Conservation (phyloP, 495 filamentous ascomycete genomes). For the Xylaria sp. region DNA sequence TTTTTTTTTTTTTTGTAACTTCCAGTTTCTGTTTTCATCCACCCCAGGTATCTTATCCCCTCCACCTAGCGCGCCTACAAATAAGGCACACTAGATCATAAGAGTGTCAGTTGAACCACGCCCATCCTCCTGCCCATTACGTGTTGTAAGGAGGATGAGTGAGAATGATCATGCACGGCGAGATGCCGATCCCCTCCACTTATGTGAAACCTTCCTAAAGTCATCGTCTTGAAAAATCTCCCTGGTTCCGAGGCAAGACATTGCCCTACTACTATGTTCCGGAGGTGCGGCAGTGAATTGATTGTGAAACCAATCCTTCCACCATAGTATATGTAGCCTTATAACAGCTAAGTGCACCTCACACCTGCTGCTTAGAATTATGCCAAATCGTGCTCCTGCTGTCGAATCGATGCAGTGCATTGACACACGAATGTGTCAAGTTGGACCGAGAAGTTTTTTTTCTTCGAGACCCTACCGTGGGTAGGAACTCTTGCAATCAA, state of each 20-base stretch:
- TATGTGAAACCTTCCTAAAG: neutral
- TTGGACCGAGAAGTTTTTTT: constrained; percentile 18
- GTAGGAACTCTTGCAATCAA: constrained; percentile 19
- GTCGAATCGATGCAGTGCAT: constrained; percentile 43
- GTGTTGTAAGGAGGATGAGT: neutral
- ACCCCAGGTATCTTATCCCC: neutral
- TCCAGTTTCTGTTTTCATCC: constrained; percentile 27
- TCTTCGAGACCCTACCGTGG: neutral
- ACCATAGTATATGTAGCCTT: constrained; percentile 6
- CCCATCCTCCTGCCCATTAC: neutral
- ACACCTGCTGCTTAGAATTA: constrained; percentile 9
- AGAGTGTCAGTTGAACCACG: neutral
- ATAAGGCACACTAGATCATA: constrained; percentile 1
- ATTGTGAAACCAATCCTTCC: neutral
- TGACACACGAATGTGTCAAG: constrained; percentile 30
- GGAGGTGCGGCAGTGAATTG: neutral
- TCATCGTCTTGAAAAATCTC: neutral
- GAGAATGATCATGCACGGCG: neutral
- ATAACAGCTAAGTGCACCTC: neutral
- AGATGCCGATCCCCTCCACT: neutral
- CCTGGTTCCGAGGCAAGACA: neutral
- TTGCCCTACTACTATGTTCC: constrained; percentile 14
- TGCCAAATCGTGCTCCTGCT: constrained; percentile 38
- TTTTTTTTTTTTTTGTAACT: constrained; percentile 27
- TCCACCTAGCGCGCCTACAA: neutral